phyloP scores from a whole-genome alignment of 2,329 filamentous ascomycete species.

The Coniella lustricola region DNA sequence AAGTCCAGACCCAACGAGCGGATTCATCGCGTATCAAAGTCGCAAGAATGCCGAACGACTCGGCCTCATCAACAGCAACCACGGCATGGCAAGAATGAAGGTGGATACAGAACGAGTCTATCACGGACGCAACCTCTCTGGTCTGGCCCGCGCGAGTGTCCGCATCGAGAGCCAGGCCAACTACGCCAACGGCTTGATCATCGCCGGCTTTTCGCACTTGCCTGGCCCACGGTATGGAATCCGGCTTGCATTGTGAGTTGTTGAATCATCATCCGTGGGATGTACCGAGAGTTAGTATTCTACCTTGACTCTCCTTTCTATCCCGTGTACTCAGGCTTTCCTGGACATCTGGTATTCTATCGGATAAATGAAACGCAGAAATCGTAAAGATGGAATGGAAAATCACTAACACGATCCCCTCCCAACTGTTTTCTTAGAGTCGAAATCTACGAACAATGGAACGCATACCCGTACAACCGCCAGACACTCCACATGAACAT shows the following conservation, averaged over 20 bases:
- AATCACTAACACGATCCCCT: too few species aligned
- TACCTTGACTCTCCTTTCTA: too few species aligned
- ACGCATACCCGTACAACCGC: conserved; percentile 3
- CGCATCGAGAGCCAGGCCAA: conserved; percentile 55
- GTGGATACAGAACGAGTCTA: conserved; percentile 26
- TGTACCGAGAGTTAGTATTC: conserved; percentile 7
- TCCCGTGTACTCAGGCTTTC: too few species aligned
- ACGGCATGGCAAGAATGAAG: conserved; percentile 32
- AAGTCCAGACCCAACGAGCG: conserved; percentile 52
- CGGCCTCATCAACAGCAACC: conserved; percentile 27
- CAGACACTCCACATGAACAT: conserved; percentile 8
- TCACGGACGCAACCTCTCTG: conserved; percentile 15
- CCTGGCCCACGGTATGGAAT: conserved; percentile 58
- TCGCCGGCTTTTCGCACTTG: conserved; percentile 64
- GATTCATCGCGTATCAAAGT: conserved; percentile 52
- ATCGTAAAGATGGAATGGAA: too few species aligned
- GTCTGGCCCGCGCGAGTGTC: conserved; percentile 44
- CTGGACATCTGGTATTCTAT: too few species aligned
- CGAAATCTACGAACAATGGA: conserved; percentile 13
- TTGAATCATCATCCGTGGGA: too few species aligned
- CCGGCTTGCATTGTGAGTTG: conserved; percentile 64
- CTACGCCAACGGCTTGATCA: conserved; percentile 61
- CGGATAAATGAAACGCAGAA: too few species aligned
- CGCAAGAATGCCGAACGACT: conserved; percentile 27
- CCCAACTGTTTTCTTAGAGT: not conserved